Percentiles rank a stretch among this genome's conserved stretches.
Evolutionary conservation across 306 rosid species (phyloP).

Genomic region (Coriaria nepalensis): DNA sequence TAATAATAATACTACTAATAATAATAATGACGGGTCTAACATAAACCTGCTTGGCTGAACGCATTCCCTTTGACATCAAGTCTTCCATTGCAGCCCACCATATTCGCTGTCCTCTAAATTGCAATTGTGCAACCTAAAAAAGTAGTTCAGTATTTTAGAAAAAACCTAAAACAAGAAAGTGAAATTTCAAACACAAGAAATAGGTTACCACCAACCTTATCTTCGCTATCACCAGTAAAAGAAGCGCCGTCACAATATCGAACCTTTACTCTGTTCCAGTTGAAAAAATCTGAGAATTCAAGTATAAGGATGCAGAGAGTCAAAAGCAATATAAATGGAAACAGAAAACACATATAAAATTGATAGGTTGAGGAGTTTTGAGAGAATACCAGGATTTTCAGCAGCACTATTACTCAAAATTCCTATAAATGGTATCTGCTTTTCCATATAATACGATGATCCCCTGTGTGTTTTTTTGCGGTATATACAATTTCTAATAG

Average conservation of each 20-base stretch:
- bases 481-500: slow-evolving; percentile 59
- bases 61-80: slow-evolving; percentile 81
- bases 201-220: slow-evolving; percentile 32
- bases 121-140: slow-evolving; percentile 44
- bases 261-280: slow-evolving; percentile 89
- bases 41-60: slow-evolving; percentile 57
- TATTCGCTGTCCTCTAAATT: slow-evolving; percentile 86
- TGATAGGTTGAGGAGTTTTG: neutral
- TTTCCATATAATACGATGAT: slow-evolving; percentile 79
- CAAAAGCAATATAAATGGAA: neutral
- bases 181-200: slow-evolving; percentile 5
- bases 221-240: slow-evolving; percentile 66
- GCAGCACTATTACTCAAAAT: slow-evolving; percentile 59
- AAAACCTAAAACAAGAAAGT: neutral
- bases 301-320: slow-evolving; percentile 8
- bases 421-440: slow-evolving; percentile 59
- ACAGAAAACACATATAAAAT: neutral
- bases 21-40: too few species aligned
- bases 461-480: slow-evolving; percentile 74
- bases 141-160: neutral
- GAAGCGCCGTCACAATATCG: slow-evolving; percentile 99
- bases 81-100: slow-evolving; percentile 90
- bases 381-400: slow-evolving; percentile 73
- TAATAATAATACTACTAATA: too few species aligned
- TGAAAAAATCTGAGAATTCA: slow-evolving; percentile 65